A percentile compares a stretch with the other conserved stretches of the same genome.
These are phyloP conservation scores for Abeoforma whisleri DNA, from an alignment of 78 protist species.

Conservation along the genomic window DNA sequence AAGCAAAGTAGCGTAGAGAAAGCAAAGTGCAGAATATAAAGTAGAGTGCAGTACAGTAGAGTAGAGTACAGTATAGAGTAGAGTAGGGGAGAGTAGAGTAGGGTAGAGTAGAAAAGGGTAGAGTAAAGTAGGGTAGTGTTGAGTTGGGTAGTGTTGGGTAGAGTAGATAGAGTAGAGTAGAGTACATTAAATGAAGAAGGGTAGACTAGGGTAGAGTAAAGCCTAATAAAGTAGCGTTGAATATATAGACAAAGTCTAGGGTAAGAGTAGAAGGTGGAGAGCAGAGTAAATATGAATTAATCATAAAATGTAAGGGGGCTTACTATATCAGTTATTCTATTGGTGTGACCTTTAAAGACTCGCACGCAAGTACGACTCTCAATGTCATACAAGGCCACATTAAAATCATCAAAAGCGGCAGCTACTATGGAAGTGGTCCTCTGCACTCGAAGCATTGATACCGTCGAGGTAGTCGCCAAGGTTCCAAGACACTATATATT, in stretches of 20 bases:
- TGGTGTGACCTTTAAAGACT: constrained; percentile 32
- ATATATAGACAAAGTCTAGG: background rate
- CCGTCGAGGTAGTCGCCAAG: too few species aligned
- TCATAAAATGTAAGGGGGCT: background rate
- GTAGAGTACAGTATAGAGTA: too few species aligned
- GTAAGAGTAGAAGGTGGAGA: background rate
- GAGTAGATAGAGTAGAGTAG: too few species aligned
- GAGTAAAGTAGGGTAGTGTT: too few species aligned
- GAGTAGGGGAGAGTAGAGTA: background rate
- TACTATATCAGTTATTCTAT: constrained; percentile 31
- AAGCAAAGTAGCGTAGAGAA: too few species aligned
- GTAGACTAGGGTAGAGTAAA: too few species aligned
- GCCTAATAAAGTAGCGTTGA: background rate
- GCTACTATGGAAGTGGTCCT: constrained; percentile 33
- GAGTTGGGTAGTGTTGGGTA: too few species aligned
- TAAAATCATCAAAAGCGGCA: constrained; percentile 34
- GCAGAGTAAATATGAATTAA: background rate
- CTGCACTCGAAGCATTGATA: constrained; percentile 12
- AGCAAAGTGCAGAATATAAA: too few species aligned
- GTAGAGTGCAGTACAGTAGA: too few species aligned
- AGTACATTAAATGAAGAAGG: too few species aligned
- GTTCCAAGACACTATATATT: too few species aligned
- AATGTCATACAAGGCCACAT: constrained; percentile 32
- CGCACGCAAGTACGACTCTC: constrained; percentile 26
- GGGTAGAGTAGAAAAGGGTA: background rate